A percentile compares a stretch with the other conserved stretches of the same genome.
These are phyloP conservation scores for Trametes elegans DNA, from an alignment of 768 basidiomycete species.

Conservation along the genomic window DNA sequence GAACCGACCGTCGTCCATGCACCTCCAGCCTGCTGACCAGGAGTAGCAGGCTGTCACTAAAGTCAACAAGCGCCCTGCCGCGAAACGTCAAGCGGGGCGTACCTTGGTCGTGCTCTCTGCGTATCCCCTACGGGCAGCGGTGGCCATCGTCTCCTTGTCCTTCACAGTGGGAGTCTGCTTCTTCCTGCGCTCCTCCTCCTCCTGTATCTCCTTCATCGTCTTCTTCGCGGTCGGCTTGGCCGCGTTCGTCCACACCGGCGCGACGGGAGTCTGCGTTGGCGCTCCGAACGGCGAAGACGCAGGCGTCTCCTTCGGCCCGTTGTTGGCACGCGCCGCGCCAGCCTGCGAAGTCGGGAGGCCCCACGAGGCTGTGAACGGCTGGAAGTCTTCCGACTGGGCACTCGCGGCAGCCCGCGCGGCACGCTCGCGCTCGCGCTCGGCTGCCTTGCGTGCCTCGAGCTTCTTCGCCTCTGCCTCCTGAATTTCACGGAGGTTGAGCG, in stretches of 20 bases:
- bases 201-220: conserved; percentile 98
- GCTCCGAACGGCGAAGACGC: conserved; percentile 32
- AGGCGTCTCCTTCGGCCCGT: conserved; percentile 44
- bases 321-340: conserved; percentile 43
- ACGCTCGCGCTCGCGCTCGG: conserved; percentile 70
- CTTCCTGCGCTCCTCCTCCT: conserved; percentile 91
- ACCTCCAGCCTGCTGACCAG: conserved; percentile 37
- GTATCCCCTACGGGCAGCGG: conserved; percentile 66
- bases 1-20: conserved; percentile 89
- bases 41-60: conserved; percentile 16
- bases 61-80: conserved; percentile 5
- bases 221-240: conserved; percentile 67
- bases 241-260: conserved; percentile 69
- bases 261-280: conserved; percentile 18
- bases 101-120: conserved; percentile 81
- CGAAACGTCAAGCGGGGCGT: background rate
- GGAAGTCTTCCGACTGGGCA: conserved; percentile 50
- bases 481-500: conserved; percentile 85
- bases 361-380: conserved; percentile 74
- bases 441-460: conserved; percentile 70
- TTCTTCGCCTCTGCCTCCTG: conserved; percentile 90
- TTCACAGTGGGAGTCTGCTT: conserved; percentile 51
- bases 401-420: conserved; percentile 44
- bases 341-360: conserved; percentile 83
- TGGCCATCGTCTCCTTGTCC: conserved; percentile 53